These are phyloP conservation scores for Yamadazyma atmosphaerica DNA, from an alignment of 1,139 yeast genomes.

Conservation along the genomic window DNA sequence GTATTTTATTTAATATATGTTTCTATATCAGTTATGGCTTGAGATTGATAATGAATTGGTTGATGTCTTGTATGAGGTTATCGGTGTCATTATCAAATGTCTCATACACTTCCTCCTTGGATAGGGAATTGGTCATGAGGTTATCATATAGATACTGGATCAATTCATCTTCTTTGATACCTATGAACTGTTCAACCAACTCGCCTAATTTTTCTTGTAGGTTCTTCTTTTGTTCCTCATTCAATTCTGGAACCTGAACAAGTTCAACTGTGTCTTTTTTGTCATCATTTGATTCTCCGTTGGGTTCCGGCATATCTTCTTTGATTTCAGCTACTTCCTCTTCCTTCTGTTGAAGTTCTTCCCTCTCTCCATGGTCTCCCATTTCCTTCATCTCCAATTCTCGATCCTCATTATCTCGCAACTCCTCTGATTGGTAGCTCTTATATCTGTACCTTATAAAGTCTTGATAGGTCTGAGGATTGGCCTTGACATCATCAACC, in stretches of 20 bases:
- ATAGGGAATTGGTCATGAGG: conserved; percentile 30
- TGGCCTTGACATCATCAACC: conserved; percentile 33
- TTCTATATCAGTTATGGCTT: conserved; percentile 2
- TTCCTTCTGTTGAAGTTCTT: conserved; percentile 21
- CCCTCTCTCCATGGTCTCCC: conserved; percentile 7
- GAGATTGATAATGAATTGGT: conserved; percentile 26
- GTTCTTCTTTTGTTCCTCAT: not conserved
- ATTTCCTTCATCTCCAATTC: too few species aligned
- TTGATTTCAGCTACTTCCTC: conserved; percentile 4
- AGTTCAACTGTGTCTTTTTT: not conserved
- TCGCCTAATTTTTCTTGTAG: conserved; percentile 32
- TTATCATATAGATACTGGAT: conserved; percentile 42
- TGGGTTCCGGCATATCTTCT: too few species aligned
- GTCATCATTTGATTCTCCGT: not conserved
- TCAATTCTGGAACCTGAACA: not conserved
- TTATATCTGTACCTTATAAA: conserved; percentile 7
- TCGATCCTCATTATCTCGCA: conserved; percentile 23
- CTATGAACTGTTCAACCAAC: conserved; percentile 52
- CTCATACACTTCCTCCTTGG: conserved; percentile 45
- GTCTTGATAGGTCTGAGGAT: conserved; percentile 6
- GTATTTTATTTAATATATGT: conserved; percentile 3
- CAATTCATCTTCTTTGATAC: conserved; percentile 52
- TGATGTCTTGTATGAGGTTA: conserved; percentile 41
- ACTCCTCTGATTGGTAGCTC: conserved; percentile 9
- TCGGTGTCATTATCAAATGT: conserved; percentile 58